Evolutionary conservation across 306 rosid genomes (phyloP).

Genomic region (Dalbergia oliveri): DNA sequence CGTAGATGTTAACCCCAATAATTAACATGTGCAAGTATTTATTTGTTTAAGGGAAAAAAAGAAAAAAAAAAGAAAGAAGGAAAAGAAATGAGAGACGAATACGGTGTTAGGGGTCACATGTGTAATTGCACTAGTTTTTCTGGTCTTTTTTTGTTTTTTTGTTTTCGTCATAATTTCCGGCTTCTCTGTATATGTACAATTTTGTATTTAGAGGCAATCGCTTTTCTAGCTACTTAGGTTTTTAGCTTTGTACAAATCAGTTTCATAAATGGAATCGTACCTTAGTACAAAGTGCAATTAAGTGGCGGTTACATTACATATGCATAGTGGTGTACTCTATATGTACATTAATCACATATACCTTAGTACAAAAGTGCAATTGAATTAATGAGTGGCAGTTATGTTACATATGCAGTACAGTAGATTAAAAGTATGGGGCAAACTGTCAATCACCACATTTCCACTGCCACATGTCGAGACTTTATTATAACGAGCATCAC

Average conservation of each 20-base stretch:
- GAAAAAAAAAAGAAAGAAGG: neutral
- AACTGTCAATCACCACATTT: no score
- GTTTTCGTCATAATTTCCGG: neutral
- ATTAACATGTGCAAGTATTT: slow-evolving; percentile 6
- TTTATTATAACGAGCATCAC: no score
- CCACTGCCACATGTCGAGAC: no score
- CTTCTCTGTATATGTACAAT: slow-evolving; percentile 47
- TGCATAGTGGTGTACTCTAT: neutral
- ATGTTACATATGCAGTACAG: no score
- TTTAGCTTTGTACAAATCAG: slow-evolving; percentile 53
- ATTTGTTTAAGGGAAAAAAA: neutral
- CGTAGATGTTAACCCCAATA: slow-evolving; percentile 2
- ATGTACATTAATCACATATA: neutral
- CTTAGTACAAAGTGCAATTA: slow-evolving; percentile 22
- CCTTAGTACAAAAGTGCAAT: neutral
- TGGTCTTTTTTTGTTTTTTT: neutral
- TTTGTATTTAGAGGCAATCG: slow-evolving; percentile 61
- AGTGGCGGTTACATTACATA: neutral
- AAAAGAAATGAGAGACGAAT: slow-evolving; percentile 6
- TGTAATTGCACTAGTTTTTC: slow-evolving; percentile 23
- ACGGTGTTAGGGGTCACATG: slow-evolving; percentile 31
- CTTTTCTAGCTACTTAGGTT: slow-evolving; percentile 38
- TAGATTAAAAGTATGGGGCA: neutral
- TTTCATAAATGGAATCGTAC: slow-evolving; percentile 47
- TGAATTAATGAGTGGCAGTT: neutral